Evolutionary conservation across 768 basidiomycete species (phyloP).

Genomic region (Lentinula aciculospora): DNA sequence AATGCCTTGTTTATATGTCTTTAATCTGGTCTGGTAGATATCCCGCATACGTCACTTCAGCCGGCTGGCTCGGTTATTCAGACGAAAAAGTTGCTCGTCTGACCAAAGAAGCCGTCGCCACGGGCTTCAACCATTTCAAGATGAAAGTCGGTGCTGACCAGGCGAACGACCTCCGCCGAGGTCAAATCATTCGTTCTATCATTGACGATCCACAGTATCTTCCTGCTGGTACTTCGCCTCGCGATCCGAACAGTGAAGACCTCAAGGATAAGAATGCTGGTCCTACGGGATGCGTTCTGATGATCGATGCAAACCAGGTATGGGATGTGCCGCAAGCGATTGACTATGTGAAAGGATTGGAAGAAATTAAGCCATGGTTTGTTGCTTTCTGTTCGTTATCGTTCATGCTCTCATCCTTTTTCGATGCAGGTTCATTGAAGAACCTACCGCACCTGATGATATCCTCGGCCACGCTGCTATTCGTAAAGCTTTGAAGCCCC

Average conservation of each 20-base stretch:
- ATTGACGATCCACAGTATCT: conserved; percentile 90
- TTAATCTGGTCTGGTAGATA: conserved; percentile 41
- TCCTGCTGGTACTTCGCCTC: conserved; percentile 49
- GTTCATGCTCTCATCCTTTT: not conserved
- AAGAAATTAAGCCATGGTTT: conserved; percentile 83
- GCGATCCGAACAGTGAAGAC: conserved; percentile 55
- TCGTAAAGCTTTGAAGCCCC: conserved; percentile 68
- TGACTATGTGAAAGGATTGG: conserved; percentile 79
- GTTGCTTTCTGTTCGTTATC: conserved; percentile 7
- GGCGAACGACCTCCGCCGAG: conserved; percentile 80
- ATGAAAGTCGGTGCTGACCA: conserved; percentile 93
- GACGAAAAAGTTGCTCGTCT: conserved; percentile 89
- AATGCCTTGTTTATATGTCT: not conserved
- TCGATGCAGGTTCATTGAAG: conserved; percentile 76
- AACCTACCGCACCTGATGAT: conserved; percentile 90
- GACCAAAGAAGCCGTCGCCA: conserved; percentile 77
- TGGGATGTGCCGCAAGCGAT: conserved; percentile 94
- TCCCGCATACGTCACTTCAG: conserved; percentile 91
- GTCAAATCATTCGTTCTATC: conserved; percentile 85
- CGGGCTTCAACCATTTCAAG: conserved; percentile 98
- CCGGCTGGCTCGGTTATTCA: conserved; percentile 89
- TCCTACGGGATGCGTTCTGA: conserved; percentile 88
- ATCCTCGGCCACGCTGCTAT: conserved; percentile 81
- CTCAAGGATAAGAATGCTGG: conserved; percentile 90
- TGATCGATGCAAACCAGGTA: conserved; percentile 97